phyloP scores from a whole-genome alignment of 2,329 filamentous ascomycete species.

The Elsinoe necatrix region DNA sequence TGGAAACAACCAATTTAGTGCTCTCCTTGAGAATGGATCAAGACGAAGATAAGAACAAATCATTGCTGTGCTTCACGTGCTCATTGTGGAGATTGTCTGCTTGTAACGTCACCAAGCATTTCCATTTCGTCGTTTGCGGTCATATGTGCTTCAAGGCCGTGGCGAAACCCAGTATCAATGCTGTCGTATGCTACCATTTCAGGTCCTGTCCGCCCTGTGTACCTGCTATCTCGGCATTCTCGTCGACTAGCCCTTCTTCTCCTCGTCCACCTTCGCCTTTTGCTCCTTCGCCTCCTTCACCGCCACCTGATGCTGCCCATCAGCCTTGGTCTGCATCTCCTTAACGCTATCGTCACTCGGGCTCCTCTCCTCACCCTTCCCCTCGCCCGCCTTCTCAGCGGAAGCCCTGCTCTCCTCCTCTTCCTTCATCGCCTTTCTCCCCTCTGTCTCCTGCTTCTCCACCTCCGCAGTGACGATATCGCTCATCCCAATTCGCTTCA shows the following conservation, averaged over 20 bases:
- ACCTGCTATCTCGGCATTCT: neutral
- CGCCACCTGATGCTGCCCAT: conserved; percentile 46
- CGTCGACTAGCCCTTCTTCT: conserved; percentile 6
- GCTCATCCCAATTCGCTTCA: conserved; percentile 46
- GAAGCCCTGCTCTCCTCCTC: conserved; percentile 32
- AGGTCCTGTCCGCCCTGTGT: neutral
- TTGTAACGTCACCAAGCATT: neutral
- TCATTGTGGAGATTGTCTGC: neutral
- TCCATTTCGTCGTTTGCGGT: neutral
- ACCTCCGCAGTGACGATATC: conserved; percentile 43
- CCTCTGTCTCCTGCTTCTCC: conserved; percentile 31
- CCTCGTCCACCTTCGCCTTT: conserved; percentile 12
- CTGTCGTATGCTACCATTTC: neutral
- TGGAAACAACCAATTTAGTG: neutral
- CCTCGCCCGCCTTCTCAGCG: conserved; percentile 30
- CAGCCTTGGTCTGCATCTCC: conserved; percentile 57
- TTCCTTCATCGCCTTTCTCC: conserved; percentile 32
- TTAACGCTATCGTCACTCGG: conserved; percentile 52
- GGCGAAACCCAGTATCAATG: neutral
- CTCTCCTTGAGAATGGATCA: neutral
- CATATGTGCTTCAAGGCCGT: neutral
- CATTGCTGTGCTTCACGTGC: neutral
- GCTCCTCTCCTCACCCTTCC: conserved; percentile 21
- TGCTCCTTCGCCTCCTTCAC: neutral
- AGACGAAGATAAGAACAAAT: neutral